Conservation (phyloP, 1,139 yeast species). For the Blastobotrys aristatus region DNA sequence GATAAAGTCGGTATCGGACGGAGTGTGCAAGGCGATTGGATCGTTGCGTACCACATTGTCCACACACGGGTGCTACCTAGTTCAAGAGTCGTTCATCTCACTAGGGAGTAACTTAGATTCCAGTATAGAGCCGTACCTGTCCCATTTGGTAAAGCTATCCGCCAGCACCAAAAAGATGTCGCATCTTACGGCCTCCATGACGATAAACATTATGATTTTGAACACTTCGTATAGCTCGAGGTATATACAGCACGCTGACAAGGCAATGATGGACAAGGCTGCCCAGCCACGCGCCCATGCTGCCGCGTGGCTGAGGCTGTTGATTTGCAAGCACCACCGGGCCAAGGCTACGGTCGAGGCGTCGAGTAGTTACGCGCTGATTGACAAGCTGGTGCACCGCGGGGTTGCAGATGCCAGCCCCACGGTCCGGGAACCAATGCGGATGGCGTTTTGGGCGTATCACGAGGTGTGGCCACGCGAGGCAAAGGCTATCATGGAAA, state of each 20-base stretch:
- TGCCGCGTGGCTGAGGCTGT: conserved; percentile 64
- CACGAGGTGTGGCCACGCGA: conserved; percentile 44
- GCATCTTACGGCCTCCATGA: conserved; percentile 66
- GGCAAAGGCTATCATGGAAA: conserved; percentile 38
- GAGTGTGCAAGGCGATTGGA: conserved; percentile 58
- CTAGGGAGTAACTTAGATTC: conserved; percentile 51
- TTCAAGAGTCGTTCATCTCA: conserved; percentile 64
- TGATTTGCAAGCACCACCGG: conserved; percentile 44
- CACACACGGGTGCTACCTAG: conserved; percentile 65
- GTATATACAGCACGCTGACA: conserved; percentile 47
- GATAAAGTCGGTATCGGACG: conserved; percentile 49
- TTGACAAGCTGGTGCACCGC: conserved; percentile 50
- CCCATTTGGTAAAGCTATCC: conserved; percentile 56
- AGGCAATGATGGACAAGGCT: conserved; percentile 62
- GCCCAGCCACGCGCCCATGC: conserved; percentile 65
- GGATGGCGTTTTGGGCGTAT: conserved; percentile 70
- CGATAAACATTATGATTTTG: conserved; percentile 56
- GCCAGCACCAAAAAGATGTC: conserved; percentile 77
- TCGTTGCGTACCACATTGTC: conserved; percentile 85
- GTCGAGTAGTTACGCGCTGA: conserved; percentile 41
- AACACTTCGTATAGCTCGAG: conserved; percentile 48
- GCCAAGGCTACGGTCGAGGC: conserved; percentile 36
- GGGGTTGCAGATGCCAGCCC: conserved; percentile 80
- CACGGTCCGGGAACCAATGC: conserved; percentile 68
- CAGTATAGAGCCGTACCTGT: conserved; percentile 53